Base-by-base conservation (phyloP, 306 rosid genomes). In the Purshia tridentata region DNA sequence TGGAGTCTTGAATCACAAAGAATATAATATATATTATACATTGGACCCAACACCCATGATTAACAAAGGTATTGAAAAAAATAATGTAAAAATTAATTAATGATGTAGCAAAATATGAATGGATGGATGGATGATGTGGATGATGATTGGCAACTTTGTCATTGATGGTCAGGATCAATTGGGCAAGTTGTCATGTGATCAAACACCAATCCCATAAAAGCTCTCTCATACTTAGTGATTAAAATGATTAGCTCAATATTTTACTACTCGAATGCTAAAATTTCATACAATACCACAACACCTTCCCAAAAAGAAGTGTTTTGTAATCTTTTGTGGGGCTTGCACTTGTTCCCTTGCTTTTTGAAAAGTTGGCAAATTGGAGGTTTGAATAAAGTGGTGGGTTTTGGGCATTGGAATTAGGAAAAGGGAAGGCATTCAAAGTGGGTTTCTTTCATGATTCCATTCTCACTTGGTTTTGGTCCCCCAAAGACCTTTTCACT, bases 231-330 rank as follows among this genome's bases (percentile, higher is more conserved):
- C 68, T 44, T 77, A 8, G 92, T 87, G 92, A 83, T 78, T 55
- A 63, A 75, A 87, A 93, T 90, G 92, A 93, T 93, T 90, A 79
- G 83, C 67, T 37, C 69, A 72, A 80, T 85, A 84, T 85, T 86
- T 81, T 69, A 81, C 64, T 78, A 80, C 56, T 78, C 79, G 75
- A 78, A 66, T 76, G 80, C 75, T 47, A 82, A 57, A 65, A 76
- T 78, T 80, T 74, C 80, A 66, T 62, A 72, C 35, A 57, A 35
- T 29, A 18, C 48, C 16, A 37, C 44, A 6, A 37, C 42, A 20
- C 82, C 84, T 76, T 81, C 76, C 86, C 84, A 61, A 83, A 85
- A 85, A 75, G 65, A 87, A 77, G 67, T 72, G 84, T 52, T 80
- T 72, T 77, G 42, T 41, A 70, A 64, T 11, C 58, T 71, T 48